A percentile compares a stretch with the other conserved stretches of the same genome.
These are phyloP conservation scores for Colletotrichum somersetense DNA, from an alignment of 2,329 filamentous ascomycete genomes.

Conservation along the genomic window DNA sequence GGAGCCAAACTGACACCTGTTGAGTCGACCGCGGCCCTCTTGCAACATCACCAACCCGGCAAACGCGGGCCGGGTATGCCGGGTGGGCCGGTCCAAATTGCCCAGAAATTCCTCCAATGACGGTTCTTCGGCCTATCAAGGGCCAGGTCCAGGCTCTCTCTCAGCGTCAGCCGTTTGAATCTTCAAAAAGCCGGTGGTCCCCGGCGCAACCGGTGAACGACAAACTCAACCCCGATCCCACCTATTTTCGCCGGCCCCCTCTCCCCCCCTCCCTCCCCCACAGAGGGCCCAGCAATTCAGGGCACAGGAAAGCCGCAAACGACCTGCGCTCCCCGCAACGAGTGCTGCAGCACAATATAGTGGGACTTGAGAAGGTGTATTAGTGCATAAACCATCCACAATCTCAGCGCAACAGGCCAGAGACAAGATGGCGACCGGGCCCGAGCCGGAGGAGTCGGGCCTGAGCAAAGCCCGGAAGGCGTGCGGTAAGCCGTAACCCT, in stretches of 20 bases:
- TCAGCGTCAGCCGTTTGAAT: constrained; percentile 12
- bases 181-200: constrained; percentile 33
- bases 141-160: constrained; percentile 19
- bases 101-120: constrained; percentile 35
- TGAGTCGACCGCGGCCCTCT: not conserved
- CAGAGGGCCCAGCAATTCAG: constrained; percentile 8
- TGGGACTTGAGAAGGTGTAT: not conserved
- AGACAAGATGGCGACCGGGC: constrained; percentile 18
- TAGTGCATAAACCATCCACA: constrained; percentile 7
- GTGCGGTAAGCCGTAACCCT: constrained; percentile 45
- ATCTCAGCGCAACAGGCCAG: constrained; percentile 6
- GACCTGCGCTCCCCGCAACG: not conserved
- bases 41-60: constrained; percentile 14
- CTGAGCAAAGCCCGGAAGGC: constrained; percentile 49
- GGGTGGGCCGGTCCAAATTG: constrained; percentile 26
- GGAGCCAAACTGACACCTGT: not conserved
- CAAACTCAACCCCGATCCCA: constrained; percentile 19
- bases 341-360: not conserved
- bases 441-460: constrained; percentile 25
- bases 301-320: not conserved
- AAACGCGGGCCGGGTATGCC: constrained; percentile 28
- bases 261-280: not conserved
- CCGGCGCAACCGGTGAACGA: constrained; percentile 38
- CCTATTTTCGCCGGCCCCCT: constrained; percentile 25
- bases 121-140: constrained; percentile 22